Conservation (phyloP, 352 stramenopile species). For the Phytophthora colocasiae region DNA sequence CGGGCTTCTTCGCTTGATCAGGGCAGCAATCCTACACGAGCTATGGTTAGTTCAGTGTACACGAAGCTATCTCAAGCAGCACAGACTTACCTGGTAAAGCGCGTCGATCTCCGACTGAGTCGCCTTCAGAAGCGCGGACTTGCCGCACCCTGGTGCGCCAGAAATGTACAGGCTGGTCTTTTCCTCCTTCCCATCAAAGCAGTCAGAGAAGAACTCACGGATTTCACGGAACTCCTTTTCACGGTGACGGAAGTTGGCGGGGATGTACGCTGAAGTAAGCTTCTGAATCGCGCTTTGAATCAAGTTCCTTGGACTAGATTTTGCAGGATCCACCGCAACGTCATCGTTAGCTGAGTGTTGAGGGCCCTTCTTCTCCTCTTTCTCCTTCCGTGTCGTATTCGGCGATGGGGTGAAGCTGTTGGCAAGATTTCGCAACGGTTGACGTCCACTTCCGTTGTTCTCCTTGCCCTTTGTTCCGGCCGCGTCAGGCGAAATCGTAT, state of each 20-base stretch:
- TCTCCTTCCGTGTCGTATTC: slow-evolving; percentile 25
- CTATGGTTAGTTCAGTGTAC: slow-evolving; percentile 8
- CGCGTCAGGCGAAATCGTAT: slow-evolving; percentile 58
- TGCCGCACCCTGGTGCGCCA: slow-evolving; percentile 78
- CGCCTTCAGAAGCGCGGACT: slow-evolving; percentile 73
- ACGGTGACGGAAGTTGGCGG: slow-evolving; percentile 59
- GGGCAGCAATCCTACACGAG: slow-evolving; percentile 39
- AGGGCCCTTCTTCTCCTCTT: slow-evolving; percentile 24
- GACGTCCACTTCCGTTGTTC: slow-evolving; percentile 28
- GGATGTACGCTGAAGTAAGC: slow-evolving; percentile 58
- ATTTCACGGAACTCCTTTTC: slow-evolving; percentile 67
- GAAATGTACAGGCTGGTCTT: slow-evolving; percentile 83
- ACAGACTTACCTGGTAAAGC: slow-evolving; percentile 53
- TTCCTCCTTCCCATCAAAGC: slow-evolving; percentile 53
- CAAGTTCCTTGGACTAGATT: slow-evolving; percentile 18
- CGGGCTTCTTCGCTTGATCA: slow-evolving; percentile 42
- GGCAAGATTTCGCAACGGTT: slow-evolving; percentile 49
- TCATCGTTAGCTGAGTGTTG: slow-evolving; percentile 8
- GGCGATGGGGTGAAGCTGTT: slow-evolving; percentile 81
- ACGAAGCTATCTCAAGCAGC: not conserved
- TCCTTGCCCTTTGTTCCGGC: slow-evolving; percentile 40
- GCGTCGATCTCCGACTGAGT: slow-evolving; percentile 57
- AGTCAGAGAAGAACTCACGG: slow-evolving; percentile 61
- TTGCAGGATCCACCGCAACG: slow-evolving; percentile 12
- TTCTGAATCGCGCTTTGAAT: slow-evolving; percentile 52